Base-by-base conservation (phyloP, 2,329 filamentous ascomycete species). In the Penicillium sp. region DNA sequence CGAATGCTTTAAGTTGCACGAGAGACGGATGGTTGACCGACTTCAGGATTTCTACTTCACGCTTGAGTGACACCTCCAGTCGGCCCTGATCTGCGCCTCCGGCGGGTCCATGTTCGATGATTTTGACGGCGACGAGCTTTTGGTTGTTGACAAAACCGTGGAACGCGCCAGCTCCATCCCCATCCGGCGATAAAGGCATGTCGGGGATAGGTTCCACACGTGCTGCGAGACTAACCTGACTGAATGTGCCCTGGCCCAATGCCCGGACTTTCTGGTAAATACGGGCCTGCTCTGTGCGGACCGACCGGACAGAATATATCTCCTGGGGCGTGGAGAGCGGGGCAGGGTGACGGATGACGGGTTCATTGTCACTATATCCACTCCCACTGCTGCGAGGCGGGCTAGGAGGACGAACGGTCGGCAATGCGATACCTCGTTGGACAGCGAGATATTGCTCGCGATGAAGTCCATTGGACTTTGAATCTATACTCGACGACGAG, bases 181-280 rank as follows among this genome's bases (percentile, higher is more conserved):
- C 41, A 3, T 35, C 13, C 3, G 63, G 65, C 3, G 65, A 66
- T 13, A 65, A 47, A 25, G 62, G 60, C 15, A 56, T 50, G 29
- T 58, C 80, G 0, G 82, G 80, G 10, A 80, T 72, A 12, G 79
- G 75, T 41, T 86, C 83, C 70, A 95, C 86, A 68, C 89, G 91
- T 12, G 93, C 96, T 5, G 93, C 94, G 42, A 99, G 81, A 77
- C 95, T 89, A 21, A 99, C 94, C 69, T 90, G 90, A 73, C 93
- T 97, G 74, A 99, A 99, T 0, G 94, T 97, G 38, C 94, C 94
- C 68, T 96, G 91, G 6, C 94, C 94, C 6, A 99, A 83, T 63
- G 88, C 80, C 58, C 90, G 88, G 40, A 99, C 77, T 13, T 89
- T 89, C 64, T 90, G 85, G 86, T 94, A 99, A 63, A 86, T 82